A percentile compares a stretch with the other conserved stretches of the same genome.
Conservation (phyloP, 768 basidiomycete species). For the Psilocybe tampanensis region DNA sequence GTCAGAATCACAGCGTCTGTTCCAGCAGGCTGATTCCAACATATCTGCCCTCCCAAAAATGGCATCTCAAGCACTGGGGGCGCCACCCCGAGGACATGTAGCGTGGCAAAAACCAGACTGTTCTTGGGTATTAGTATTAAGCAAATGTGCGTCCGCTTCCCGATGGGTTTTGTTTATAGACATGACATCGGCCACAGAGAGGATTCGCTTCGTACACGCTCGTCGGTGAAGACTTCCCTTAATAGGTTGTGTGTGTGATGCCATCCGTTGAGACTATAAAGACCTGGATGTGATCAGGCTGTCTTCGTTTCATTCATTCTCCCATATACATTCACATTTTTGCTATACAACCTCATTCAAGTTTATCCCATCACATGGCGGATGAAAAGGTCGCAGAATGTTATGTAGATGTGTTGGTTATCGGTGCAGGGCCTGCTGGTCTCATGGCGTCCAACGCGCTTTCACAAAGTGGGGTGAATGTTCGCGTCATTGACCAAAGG, state of each 20-base stretch:
- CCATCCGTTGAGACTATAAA: not conserved
- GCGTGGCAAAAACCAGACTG: slow-evolving; percentile 7
- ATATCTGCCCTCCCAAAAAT: not conserved
- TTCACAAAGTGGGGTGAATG: slow-evolving; percentile 55
- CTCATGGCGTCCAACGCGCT: slow-evolving; percentile 73
- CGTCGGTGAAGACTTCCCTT: slow-evolving; percentile 5
- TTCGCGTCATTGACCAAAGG: slow-evolving; percentile 65
- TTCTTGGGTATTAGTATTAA: slow-evolving; percentile 2
- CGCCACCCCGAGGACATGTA: not conserved
- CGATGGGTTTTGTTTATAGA: not conserved
- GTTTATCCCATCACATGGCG: not conserved
- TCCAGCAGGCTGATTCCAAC: too few relatives aligned
- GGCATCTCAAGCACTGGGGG: slow-evolving; percentile 2
- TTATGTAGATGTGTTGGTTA: slow-evolving; percentile 59
- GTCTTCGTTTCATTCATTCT: too few relatives aligned
- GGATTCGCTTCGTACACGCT: slow-evolving; percentile 3
- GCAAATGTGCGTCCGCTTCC: not conserved
- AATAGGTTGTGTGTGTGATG: not conserved
- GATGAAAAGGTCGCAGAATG: slow-evolving; percentile 15
- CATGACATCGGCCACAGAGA: slow-evolving; percentile 1
- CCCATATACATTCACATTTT: not conserved
- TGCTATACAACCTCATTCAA: not conserved
- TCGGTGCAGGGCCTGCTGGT: slow-evolving; percentile 64
- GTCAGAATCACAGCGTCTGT: not conserved
- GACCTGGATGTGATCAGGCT: not conserved